Conservation (phyloP, 352 stramenopile genomes). For the Phytophthora europaea region DNA sequence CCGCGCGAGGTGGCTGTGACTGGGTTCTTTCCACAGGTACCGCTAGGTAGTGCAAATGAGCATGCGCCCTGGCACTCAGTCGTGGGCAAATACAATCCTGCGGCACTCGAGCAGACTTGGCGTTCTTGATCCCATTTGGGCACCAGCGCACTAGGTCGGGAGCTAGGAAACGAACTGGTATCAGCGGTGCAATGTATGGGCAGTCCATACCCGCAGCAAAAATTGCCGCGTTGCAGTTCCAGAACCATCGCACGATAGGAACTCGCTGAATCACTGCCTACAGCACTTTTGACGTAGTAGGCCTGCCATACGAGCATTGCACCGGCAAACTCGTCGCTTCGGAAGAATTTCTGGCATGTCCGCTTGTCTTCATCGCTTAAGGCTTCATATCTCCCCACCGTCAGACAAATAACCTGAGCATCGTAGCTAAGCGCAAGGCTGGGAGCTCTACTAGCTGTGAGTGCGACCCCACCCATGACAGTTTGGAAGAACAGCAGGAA, state of each 20-base stretch:
- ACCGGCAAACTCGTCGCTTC: constrained; percentile 70
- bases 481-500: constrained; percentile 66
- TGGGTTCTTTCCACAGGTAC: constrained; percentile 66
- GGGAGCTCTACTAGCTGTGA: constrained; percentile 42
- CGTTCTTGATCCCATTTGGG: constrained; percentile 37
- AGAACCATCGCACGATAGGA: constrained; percentile 69
- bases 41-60: constrained; percentile 73
- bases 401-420: constrained; percentile 63
- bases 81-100: constrained; percentile 54
- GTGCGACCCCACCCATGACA: constrained; percentile 67
- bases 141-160: constrained; percentile 47
- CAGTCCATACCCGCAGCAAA: constrained; percentile 76
- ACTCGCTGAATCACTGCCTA: constrained; percentile 13
- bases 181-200: constrained; percentile 63
- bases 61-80: constrained; percentile 61
- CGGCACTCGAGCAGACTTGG: constrained; percentile 38
- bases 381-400: constrained; percentile 62
- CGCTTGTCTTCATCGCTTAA: constrained; percentile 44
- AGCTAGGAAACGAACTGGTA: constrained; percentile 54
- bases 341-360: constrained; percentile 61
- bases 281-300: constrained; percentile 69
- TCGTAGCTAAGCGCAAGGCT: constrained; percentile 40
- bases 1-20: constrained; percentile 58
- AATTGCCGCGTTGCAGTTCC: constrained; percentile 67
- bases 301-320: constrained; percentile 78